Evolutionary conservation across 2,329 filamentous ascomycete genomes (phyloP).

Genomic region (Talaromyces piceae): DNA sequence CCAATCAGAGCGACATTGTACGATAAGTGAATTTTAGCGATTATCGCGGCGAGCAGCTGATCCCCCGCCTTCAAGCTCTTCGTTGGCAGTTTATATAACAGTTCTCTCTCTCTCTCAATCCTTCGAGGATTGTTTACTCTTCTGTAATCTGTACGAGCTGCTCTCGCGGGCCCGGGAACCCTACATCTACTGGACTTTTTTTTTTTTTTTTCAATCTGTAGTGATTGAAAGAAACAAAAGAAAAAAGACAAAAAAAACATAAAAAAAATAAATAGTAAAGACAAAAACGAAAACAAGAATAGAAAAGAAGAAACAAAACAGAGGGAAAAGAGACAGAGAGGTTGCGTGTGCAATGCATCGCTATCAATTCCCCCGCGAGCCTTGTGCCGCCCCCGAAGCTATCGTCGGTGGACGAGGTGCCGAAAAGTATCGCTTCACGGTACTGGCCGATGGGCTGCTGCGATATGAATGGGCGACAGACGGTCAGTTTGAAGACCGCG

Average conservation of each 20-base stretch:
- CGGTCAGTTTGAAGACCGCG: conserved; percentile 54
- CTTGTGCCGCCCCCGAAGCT: conserved; percentile 35
- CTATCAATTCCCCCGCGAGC: conserved; percentile 23
- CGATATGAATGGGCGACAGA: conserved; percentile 58
- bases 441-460: conserved; percentile 50
- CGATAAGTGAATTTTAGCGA: neutral
- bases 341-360: neutral
- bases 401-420: conserved; percentile 33
- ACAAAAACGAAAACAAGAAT: neutral
- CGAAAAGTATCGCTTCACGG: conserved; percentile 51
- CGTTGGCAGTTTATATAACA: neutral
- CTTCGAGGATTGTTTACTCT: too few species aligned
- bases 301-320: too few species aligned
- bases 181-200: neutral
- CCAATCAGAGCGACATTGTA: neutral
- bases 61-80: neutral
- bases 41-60: neutral
- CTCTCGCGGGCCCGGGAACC: neutral
- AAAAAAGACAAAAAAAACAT: too few species aligned
- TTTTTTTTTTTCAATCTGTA: too few species aligned
- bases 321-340: too few species aligned
- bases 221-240: too few species aligned
- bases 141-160: too few species aligned
- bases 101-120: too few species aligned
- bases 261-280: too few species aligned